Base-by-base conservation (phyloP, 306 rosid species). In the Cicer bijugum region DNA sequence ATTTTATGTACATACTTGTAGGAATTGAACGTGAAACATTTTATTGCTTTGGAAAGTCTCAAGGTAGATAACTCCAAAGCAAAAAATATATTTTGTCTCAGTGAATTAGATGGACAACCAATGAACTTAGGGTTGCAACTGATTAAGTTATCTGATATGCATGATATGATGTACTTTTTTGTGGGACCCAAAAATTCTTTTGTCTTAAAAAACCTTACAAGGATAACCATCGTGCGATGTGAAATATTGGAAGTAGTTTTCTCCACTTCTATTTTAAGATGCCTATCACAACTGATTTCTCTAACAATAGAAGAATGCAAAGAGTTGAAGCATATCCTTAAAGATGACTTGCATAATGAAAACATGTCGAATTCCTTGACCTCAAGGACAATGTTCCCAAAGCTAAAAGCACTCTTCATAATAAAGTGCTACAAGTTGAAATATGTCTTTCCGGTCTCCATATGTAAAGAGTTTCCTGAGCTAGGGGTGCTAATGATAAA, bases 401-500 rank as follows among this genome's bases (percentile, higher is more conserved):
- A 12, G 16, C 52, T 79, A 10, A 15, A 4, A 23, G 1, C 0
- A 0, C 46, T 79, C 10, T 0, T 1, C 0, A 33, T 72, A 1
- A 0, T 0, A 0, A 0, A 33, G 0, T 72, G 83, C 63, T 3
- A 19, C 19, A 14, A 56, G 3, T 5, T 78, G 62, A 44, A 23
- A 8, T 12, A 8, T 72, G 33, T 70, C 1, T 19, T 69, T 39
- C 42, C 66, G 0, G 2, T 19, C 6, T 19, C 56, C 11, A 1
- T 50, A 6, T 16, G 38, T 0, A 5, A 63, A 2, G 14, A 8
- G 8, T 3, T 69, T 5, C 28, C 16, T 14, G 8, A 64, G 33
- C 47, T 71, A 19, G 5, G 12, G 9, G 0, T 0, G 0, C 0
- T 47, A 5, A 0, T 45, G 0, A 23, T 78, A 8, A 0, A 0